Percentiles rank a stretch among this genome's conserved stretches.
Conservation (phyloP, 805 yeast genomes). For the Saccharomyces kudriavzevii region DNA sequence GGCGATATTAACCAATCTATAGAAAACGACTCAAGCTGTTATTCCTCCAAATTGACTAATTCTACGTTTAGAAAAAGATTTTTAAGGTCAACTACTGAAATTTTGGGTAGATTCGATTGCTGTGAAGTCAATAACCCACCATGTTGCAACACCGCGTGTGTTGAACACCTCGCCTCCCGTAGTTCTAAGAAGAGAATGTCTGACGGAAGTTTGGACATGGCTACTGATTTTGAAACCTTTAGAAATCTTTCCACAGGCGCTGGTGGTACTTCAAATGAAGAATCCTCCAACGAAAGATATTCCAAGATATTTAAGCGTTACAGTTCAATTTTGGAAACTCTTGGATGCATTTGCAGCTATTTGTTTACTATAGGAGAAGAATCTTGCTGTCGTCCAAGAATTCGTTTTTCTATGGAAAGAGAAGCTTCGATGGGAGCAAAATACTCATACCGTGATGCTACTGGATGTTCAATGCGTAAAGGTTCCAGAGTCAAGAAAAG, state of each 20-base stretch:
- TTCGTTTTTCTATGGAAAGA: not conserved
- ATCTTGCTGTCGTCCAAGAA: not conserved
- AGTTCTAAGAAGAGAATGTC: not conserved
- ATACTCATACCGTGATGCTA: not conserved
- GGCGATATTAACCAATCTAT: not conserved
- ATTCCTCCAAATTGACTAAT: not conserved
- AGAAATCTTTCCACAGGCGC: not conserved
- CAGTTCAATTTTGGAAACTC: not conserved
- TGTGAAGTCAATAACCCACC: too few relatives aligned
- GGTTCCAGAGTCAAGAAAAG: too few relatives aligned
- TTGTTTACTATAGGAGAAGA: not conserved
- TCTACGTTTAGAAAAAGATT: not conserved
- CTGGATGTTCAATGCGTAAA: not conserved
- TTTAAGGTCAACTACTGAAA: not conserved
- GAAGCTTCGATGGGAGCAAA: not conserved
- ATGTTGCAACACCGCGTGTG: not conserved
- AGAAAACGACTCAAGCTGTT: not conserved
- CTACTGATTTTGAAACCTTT: not conserved
- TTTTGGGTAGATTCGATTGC: not conserved
- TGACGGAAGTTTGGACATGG: too few relatives aligned
- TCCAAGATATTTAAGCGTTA: not conserved
- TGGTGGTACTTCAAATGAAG: not conserved
- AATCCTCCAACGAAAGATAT: not conserved
- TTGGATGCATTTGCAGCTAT: not conserved
- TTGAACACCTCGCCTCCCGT: not conserved